A percentile compares a stretch with the other conserved stretches of the same genome.
Conservation (phyloP, 2,329 filamentous ascomycete species). For the Pseudopithomyces chartarum region DNA sequence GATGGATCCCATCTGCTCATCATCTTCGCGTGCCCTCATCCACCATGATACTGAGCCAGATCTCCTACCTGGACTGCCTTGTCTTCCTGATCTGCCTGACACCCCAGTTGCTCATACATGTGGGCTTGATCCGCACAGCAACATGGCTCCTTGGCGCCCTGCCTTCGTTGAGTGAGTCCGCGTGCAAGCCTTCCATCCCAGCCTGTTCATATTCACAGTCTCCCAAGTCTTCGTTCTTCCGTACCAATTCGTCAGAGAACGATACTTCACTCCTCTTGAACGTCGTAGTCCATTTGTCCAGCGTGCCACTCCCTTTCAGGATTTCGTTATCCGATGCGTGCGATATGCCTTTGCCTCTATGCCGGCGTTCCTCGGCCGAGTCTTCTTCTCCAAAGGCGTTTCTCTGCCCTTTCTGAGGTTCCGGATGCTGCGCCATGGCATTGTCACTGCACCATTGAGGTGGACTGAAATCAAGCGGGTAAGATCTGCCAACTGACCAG, state of each 20-base stretch:
- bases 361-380: slow-evolving; percentile 68
- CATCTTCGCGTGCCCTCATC: neutral
- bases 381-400: slow-evolving; percentile 79
- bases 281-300: slow-evolving; percentile 67
- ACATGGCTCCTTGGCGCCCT: slow-evolving; percentile 65
- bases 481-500: slow-evolving; percentile 23
- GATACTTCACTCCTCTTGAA: slow-evolving; percentile 55
- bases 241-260: slow-evolving; percentile 61
- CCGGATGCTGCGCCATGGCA: slow-evolving; percentile 75
- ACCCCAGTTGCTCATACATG: slow-evolving; percentile 72
- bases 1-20: neutral
- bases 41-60: slow-evolving; percentile 72
- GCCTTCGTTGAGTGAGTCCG: slow-evolving; percentile 69
- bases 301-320: slow-evolving; percentile 74
- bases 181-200: neutral
- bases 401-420: slow-evolving; percentile 76
- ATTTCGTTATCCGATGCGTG: slow-evolving; percentile 76
- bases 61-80: slow-evolving; percentile 76
- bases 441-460: slow-evolving; percentile 63
- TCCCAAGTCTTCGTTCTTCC: slow-evolving; percentile 63
- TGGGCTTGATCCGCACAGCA: slow-evolving; percentile 65
- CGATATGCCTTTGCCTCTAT: slow-evolving; percentile 77
- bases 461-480: slow-evolving; percentile 66
- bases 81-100: slow-evolving; percentile 73
- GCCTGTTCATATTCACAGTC: slow-evolving; percentile 36